Conservation (phyloP, 2,329 filamentous ascomycete species). For the Periconia macrospinosa region DNA sequence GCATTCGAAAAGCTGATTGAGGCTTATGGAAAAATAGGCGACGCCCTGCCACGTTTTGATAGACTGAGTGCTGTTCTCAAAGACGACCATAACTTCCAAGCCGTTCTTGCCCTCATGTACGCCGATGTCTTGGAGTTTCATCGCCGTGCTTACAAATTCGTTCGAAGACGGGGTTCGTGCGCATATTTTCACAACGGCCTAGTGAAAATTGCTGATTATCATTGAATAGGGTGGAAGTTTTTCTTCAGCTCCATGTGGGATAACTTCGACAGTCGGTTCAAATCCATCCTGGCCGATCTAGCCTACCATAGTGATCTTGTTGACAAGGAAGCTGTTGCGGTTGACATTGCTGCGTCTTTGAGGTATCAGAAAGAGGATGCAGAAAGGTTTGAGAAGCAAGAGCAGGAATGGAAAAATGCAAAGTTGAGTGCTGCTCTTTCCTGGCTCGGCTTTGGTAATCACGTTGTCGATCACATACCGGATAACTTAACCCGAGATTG, state of each 20-base stretch:
- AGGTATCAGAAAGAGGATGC: slow-evolving; percentile 7
- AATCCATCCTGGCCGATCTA: slow-evolving; percentile 26
- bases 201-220: no score
- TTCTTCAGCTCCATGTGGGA: slow-evolving; percentile 31
- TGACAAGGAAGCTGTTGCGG: slow-evolving; percentile 28
- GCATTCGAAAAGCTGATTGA: slow-evolving; percentile 44
- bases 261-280: slow-evolving; percentile 24
- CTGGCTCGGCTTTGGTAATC: slow-evolving; percentile 21
- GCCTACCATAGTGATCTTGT: slow-evolving; percentile 22
- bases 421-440: slow-evolving; percentile 13
- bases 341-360: slow-evolving; percentile 18
- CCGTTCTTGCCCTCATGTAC: slow-evolving; percentile 49
- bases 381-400: slow-evolving; percentile 3
- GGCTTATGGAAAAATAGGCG: slow-evolving; percentile 46
- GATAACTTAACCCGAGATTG: background rate
- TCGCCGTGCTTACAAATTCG: slow-evolving; percentile 49
- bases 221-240: slow-evolving; percentile 24
- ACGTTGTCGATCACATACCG: no score
- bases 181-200: no score
- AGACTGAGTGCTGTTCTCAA: slow-evolving; percentile 34
- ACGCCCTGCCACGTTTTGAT: slow-evolving; percentile 44
- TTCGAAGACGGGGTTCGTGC: slow-evolving; percentile 25
- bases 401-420: slow-evolving; percentile 3
- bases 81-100: slow-evolving; percentile 41
- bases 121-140: slow-evolving; percentile 54